Evolutionary conservation across 2,329 filamentous ascomycete species (phyloP), one percentile per base, ranked within the genome.

Genomic region (Periconia macrospinosa): DNA sequence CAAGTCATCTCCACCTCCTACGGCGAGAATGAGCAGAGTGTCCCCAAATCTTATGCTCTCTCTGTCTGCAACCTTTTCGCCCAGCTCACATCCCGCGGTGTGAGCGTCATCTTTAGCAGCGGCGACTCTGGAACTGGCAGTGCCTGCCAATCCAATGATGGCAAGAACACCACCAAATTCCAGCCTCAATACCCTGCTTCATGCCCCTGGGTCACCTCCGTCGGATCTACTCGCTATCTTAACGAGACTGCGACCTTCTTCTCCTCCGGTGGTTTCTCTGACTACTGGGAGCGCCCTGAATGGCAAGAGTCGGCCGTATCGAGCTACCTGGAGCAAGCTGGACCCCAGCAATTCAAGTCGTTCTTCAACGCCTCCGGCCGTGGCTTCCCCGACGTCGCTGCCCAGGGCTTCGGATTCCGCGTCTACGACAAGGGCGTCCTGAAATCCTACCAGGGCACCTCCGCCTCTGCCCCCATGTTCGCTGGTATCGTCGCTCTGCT

Each of bases 151-250:
- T 79, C 77, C 54, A 85, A 86, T 63, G 83, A 87, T 52, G 85
- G 84, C 20, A 77, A 72, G 43, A 78, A 82, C 55, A 79, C 75
- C 0, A 80, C 80, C 6, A 77, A 80, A 30, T 84, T 86, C 64
- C 77, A 86, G 46, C 80, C 85, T 1, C 81, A 80, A 8, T 90
- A 88, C 68, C 87, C 87, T 0, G 83, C 81, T 0, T 79, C 81
- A 1, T 90, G 87, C 62, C 87, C 86, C 0, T 90, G 82, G 70
- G 82, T 90, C 1, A 90, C 87, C 0, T 77, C 81, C 1, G 82
- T 90, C 1, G 87, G 88, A 5, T 86, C 82, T 1, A 85, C 83
- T 6, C 81, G 79, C 17, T 67, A 76, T 6, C 70, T 80, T 45
- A 66, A 70, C 49, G 66, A 70, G 53, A 65, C 63, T 1, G 65